These are phyloP conservation scores for Sugiyamaella neomexicana DNA, from an alignment of 1,139 yeast genomes.

Conservation along the genomic window DNA sequence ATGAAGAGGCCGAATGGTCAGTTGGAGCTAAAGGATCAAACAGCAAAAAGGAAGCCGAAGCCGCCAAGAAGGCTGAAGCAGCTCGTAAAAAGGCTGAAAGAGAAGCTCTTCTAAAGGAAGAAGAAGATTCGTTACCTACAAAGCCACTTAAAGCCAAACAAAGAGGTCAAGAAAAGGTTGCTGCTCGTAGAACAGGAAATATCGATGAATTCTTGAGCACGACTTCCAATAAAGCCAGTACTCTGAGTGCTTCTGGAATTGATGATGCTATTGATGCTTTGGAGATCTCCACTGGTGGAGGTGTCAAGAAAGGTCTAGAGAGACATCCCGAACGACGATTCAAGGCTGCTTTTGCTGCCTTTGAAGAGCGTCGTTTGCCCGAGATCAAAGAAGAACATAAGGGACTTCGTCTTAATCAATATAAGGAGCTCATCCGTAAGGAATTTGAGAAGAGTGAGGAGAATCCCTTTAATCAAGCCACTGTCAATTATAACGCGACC, in stretches of 20 bases:
- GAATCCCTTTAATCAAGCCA: constrained; percentile 84
- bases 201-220: constrained; percentile 50
- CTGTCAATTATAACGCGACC: constrained; percentile 61
- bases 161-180: constrained; percentile 72
- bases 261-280: constrained; percentile 80
- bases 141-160: constrained; percentile 56
- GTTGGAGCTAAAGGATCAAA: constrained; percentile 70
- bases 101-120: constrained; percentile 54
- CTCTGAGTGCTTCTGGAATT: constrained; percentile 69
- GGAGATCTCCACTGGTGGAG: constrained; percentile 48
- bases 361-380: constrained; percentile 70
- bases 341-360: constrained; percentile 76
- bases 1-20: constrained; percentile 67
- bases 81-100: constrained; percentile 46
- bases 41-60: constrained; percentile 62
- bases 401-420: constrained; percentile 76
- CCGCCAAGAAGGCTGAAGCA: constrained; percentile 44
- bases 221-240: constrained; percentile 37
- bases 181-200: constrained; percentile 62
- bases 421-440: constrained; percentile 70
- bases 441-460: constrained; percentile 81
- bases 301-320: constrained; percentile 61
- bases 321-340: constrained; percentile 89
- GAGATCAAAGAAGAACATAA: constrained; percentile 75
- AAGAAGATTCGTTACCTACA: constrained; percentile 61